A percentile compares a stretch with the other conserved stretches of the same genome.
Conservation (phyloP, 345 rosid species). For the Zanthoxylum bungeanum region DNA sequence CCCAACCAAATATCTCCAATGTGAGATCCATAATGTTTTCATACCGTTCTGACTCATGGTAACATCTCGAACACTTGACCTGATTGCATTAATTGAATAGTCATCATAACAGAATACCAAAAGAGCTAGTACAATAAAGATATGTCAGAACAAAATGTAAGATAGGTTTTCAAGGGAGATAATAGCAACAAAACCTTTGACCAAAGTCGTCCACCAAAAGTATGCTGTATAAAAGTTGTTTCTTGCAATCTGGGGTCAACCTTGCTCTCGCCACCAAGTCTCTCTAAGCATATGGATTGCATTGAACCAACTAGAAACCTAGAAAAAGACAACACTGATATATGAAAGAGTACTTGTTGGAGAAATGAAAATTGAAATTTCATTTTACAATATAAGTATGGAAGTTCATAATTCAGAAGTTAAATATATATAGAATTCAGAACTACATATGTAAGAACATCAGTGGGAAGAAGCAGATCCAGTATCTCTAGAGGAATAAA, state of each 20-base stretch:
- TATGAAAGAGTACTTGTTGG: constrained; percentile 4
- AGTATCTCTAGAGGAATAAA: neutral
- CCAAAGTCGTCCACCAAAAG: constrained; percentile 74
- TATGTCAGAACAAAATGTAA: neutral
- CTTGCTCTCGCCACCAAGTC: constrained; percentile 71
- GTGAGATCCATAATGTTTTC: constrained; percentile 90
- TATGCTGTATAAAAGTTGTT: constrained; percentile 81
- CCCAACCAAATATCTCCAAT: constrained; percentile 80
- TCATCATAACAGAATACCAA: neutral
- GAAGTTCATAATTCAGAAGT: neutral
- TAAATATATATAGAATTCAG: neutral
- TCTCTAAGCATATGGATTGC: constrained; percentile 85
- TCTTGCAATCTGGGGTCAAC: constrained; percentile 68
- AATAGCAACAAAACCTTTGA: constrained; percentile 48
- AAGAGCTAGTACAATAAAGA: constrained; percentile 2
- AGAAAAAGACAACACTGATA: constrained; percentile 16
- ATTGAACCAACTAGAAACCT: constrained; percentile 77
- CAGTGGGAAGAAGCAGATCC: neutral
- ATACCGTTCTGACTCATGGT: constrained; percentile 73
- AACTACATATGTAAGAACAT: neutral
- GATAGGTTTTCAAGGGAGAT: neutral
- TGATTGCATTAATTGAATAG: constrained; percentile 18
- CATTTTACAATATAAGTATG: neutral
- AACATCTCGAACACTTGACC: constrained; percentile 79
- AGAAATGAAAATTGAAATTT: constrained; percentile 6